Conservation (phyloP, 2,329 filamentous ascomycete species). For the Ilyonectria mors-panacis region DNA sequence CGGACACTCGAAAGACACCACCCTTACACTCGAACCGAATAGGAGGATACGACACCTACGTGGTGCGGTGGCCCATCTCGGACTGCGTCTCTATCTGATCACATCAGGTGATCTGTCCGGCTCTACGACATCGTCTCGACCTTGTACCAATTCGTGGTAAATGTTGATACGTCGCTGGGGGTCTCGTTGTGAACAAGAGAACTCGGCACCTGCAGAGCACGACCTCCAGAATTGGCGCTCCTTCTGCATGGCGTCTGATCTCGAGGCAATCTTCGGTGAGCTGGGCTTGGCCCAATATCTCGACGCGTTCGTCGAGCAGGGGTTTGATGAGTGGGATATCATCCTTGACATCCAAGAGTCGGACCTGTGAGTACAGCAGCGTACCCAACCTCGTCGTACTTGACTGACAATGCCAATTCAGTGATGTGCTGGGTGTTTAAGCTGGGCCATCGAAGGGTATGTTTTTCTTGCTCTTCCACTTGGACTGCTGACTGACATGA, state of each 20-base stretch:
- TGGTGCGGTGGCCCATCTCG: neutral
- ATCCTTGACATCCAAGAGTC: constrained; percentile 88
- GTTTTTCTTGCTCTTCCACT: constrained; percentile 47
- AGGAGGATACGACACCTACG: neutral
- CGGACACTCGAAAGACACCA: neutral
- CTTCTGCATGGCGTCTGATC: constrained; percentile 66
- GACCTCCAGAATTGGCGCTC: constrained; percentile 33
- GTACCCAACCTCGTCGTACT: neutral
- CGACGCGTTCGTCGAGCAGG: constrained; percentile 80
- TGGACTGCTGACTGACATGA: constrained; percentile 32
- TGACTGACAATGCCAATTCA: constrained; percentile 53
- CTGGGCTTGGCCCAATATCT: constrained; percentile 86
- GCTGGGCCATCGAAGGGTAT: constrained; percentile 83
- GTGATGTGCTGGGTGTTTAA: constrained; percentile 83
- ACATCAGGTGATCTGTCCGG: neutral
- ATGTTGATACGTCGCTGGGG: constrained; percentile 16
- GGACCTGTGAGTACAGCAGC: constrained; percentile 74
- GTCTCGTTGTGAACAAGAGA: constrained; percentile 31
- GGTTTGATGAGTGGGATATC: constrained; percentile 89
- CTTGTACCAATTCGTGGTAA: constrained; percentile 9
- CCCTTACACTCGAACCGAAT: neutral
- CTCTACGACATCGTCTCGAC: neutral
- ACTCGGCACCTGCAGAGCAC: constrained; percentile 22
- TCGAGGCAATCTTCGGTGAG: constrained; percentile 78
- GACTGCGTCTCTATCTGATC: neutral